Evolutionary conservation across 2,329 filamentous ascomycete species (phyloP).

Genomic region (Penicillium digitatum): DNA sequence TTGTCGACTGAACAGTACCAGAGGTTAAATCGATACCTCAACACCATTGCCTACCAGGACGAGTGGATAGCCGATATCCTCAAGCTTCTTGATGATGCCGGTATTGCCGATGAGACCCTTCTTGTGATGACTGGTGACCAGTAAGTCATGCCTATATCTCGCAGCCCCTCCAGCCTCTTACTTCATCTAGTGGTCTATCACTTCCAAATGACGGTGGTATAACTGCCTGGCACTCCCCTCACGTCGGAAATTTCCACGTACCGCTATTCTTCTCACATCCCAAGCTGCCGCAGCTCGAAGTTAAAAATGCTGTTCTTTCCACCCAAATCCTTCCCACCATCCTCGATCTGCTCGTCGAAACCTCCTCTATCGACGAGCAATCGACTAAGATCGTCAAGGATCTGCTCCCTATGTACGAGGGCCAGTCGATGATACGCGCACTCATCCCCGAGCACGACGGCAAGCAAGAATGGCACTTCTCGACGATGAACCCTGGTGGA

Average conservation of each 20-base stretch:
- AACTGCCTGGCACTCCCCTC: conserved; percentile 28
- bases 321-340: conserved; percentile 46
- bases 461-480: conserved; percentile 35
- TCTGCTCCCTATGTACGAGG: conserved; percentile 46
- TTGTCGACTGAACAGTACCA: conserved; percentile 10
- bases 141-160: conserved; percentile 6
- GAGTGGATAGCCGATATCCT: conserved; percentile 26
- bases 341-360: conserved; percentile 45
- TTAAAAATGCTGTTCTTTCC: conserved; percentile 21
- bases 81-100: conserved; percentile 27
- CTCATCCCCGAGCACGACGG: conserved; percentile 35
- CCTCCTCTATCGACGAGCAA: conserved; percentile 38
- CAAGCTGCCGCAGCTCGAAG: conserved; percentile 21
- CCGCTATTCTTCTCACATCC: conserved; percentile 27
- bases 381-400: conserved; percentile 36
- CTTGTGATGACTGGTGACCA: conserved; percentile 31
- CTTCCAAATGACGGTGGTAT: conserved; percentile 28
- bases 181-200: conserved; percentile 17
- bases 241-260: conserved; percentile 27
- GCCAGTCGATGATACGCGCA: conserved; percentile 46
- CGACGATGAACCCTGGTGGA: conserved; percentile 36
- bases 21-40: conserved; percentile 28
- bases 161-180: background rate
- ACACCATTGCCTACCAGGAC: conserved; percentile 27
- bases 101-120: conserved; percentile 30